Evolutionary conservation across 192 early-diverging fungal genomes (phyloP), one percentile per base, ranked within the genome.

Genomic region (Endogone sp.): DNA sequence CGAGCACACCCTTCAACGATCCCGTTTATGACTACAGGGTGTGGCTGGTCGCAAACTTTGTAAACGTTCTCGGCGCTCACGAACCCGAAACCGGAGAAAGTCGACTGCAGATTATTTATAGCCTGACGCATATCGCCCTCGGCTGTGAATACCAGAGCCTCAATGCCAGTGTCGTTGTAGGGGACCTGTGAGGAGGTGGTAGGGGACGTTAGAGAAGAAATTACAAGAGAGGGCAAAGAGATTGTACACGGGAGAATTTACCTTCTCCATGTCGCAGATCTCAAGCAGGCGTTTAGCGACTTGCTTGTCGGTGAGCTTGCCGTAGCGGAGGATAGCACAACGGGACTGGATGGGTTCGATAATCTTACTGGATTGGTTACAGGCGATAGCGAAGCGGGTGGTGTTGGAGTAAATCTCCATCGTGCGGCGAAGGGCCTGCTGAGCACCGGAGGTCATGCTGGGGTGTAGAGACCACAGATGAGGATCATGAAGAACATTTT

Each of bases 81-180:
- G 71, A 90, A 85, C 9, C 88, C 88, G 69, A 97, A 98, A 26
- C 95, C 96, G 59, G 91, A 89, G 68, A 82, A 85, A 1, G 95
- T 93, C 20, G 94, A 88, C 79, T 98, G 96, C 55, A 99, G 80
- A 66, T 98, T 97, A 73, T 98, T 99, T 71, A 99, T 86, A 2
- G 94, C 97, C 79, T 98, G 97, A 24, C 97, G 89, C 96, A 99
- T 97, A 71, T 99, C 97, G 25, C 97, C 97, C 67, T 99, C 97
- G 16, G 94, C 89, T 30, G 94, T 93, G 74, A 98, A 99, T 25
- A 96, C 93, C 28, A 99, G 80, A 4, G 97, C 96, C 63, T 96
- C 93, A 6, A 98, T 75, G 23, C 96, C 97, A 68, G 92, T 94
- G 1, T 91, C 89, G 30, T 81, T 94, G 75, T 91, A 92, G 67